Conservation (phyloP, 2,329 filamentous ascomycete genomes). For the Alternaria dauci region DNA sequence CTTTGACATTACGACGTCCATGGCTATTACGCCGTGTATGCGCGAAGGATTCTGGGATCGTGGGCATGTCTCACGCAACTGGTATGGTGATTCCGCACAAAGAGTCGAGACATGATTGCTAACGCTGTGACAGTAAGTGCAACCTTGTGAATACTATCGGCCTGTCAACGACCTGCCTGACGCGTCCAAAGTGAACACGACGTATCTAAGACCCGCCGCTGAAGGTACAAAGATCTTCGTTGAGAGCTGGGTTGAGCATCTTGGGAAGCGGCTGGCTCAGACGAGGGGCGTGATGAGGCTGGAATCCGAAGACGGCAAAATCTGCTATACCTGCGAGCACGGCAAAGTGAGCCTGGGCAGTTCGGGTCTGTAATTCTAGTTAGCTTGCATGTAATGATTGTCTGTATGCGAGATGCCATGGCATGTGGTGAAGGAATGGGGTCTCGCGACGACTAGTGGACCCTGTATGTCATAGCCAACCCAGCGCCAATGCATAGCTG, state of each 20-base stretch:
- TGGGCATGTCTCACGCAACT: constrained; percentile 51
- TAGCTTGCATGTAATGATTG: neutral
- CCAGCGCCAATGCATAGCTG: constrained; percentile 3
- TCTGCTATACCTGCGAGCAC: constrained; percentile 53
- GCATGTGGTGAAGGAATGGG: constrained; percentile 15
- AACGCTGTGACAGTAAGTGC: constrained; percentile 24
- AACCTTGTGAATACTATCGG: neutral
- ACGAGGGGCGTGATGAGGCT: constrained; percentile 53
- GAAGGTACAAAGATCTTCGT: constrained; percentile 53
- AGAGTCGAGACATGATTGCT: neutral
- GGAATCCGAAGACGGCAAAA: constrained; percentile 46
- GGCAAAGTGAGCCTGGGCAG: constrained; percentile 43
- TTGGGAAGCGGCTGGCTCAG: constrained; percentile 54
- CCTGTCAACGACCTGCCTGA: neutral
- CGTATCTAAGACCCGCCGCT: constrained; percentile 55
- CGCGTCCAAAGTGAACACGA: constrained; percentile 52
- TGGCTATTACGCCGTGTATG: constrained; percentile 45
- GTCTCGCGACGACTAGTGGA: constrained; percentile 2
- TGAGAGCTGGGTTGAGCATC: constrained; percentile 56
- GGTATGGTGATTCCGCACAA: constrained; percentile 14
- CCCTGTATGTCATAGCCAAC: constrained; percentile 3
- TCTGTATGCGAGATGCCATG: neutral
- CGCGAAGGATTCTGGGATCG: constrained; percentile 54
- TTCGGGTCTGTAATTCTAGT: constrained; percentile 26
- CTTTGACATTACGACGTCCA: constrained; percentile 63